Percentiles rank a stretch among this genome's conserved stretches.
These are phyloP conservation scores for Penicillium paxilli DNA, from an alignment of 495 filamentous ascomycete species.

Conservation along the genomic window DNA sequence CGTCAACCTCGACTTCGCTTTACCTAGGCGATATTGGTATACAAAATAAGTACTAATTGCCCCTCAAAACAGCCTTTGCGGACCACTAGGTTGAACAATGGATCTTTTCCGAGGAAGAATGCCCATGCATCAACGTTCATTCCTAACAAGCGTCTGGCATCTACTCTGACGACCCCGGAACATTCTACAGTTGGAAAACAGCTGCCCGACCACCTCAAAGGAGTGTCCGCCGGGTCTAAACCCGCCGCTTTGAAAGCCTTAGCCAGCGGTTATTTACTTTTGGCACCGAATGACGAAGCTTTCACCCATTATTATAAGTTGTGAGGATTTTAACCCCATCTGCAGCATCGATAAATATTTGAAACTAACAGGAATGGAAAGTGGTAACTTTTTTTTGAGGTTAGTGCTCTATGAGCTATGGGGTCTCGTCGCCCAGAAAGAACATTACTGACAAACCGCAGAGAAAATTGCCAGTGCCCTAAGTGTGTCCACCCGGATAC, in stretches of 20 bases:
- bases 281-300: background rate
- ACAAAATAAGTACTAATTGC: background rate
- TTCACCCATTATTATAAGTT: background rate
- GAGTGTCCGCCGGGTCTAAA: background rate
- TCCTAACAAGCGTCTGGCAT: background rate
- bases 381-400: conserved; percentile 24
- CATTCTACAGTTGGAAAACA: background rate
- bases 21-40: background rate
- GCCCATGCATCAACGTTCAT: background rate
- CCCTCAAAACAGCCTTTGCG: background rate
- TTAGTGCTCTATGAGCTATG: conserved; percentile 2
- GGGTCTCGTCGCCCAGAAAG: background rate
- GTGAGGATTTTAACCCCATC: background rate
- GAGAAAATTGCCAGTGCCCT: conserved; percentile 80
- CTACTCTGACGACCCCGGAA: background rate
- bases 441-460: conserved; percentile 25
- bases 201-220: background rate
- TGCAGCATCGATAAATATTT: background rate
- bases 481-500: conserved; percentile 77
- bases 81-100: background rate
- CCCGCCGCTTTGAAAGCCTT: background rate
- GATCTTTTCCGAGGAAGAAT: background rate
- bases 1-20: background rate
- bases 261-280: background rate
- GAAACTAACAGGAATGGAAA: background rate